A percentile compares a stretch with the other conserved stretches of the same genome.
These are phyloP conservation scores for Rhododendron ferrugineum DNA, from an alignment of 148 eudicot species.

Conservation along the genomic window DNA sequence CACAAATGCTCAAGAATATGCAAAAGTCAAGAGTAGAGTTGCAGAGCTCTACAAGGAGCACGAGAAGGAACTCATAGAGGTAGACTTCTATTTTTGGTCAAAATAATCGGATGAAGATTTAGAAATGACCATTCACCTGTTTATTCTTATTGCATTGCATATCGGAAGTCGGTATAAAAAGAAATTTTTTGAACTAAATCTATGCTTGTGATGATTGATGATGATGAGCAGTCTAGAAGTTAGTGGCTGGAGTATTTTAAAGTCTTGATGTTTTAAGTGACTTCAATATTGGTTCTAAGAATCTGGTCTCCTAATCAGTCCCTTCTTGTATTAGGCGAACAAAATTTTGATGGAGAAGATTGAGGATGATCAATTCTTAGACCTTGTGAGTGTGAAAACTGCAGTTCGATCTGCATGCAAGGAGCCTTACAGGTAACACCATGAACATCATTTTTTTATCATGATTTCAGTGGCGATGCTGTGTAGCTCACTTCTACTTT, in stretches of 20 bases:
- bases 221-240: neutral
- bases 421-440: conserved; percentile 94
- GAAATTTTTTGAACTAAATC: neutral
- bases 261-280: neutral
- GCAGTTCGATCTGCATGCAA: conserved; percentile 71
- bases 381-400: conserved; percentile 65
- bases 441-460: neutral
- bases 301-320: conserved; percentile 5
- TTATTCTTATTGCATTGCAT: neutral
- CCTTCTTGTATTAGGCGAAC: conserved; percentile 57
- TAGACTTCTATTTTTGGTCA: conserved; percentile 14
- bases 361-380: conserved; percentile 82
- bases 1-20: conserved; percentile 81
- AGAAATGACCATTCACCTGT: neutral
- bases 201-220: neutral
- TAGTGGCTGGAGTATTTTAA: neutral
- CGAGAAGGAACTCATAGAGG: conserved; percentile 85
- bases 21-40: conserved; percentile 55
- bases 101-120: neutral
- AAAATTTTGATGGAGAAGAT: conserved; percentile 80
- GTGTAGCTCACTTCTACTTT: neutral
- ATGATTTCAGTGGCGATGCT: neutral
- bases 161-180: neutral
- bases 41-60: conserved; percentile 78
- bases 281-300: neutral